Conservation (phyloP, 352 stramenopile genomes). For the Phytophthora syringae region DNA sequence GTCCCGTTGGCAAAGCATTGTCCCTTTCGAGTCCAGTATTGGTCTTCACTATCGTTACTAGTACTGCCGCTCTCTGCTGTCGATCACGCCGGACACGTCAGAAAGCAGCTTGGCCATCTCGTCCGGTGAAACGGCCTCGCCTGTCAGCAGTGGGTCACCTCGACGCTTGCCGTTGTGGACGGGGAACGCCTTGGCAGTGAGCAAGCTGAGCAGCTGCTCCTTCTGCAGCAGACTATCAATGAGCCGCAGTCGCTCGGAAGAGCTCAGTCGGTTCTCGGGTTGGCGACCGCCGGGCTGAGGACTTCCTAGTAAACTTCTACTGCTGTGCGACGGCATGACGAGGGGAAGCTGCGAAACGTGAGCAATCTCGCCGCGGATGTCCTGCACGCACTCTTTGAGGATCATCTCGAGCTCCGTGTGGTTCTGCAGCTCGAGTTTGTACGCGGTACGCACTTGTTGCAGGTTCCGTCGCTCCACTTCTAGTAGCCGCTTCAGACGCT, state of each 20-base stretch:
- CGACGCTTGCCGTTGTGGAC: conserved; percentile 43
- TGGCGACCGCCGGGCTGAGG: conserved; percentile 9
- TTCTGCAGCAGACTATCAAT: conserved; percentile 86
- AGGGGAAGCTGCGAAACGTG: conserved; percentile 36
- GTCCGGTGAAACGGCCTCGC: conserved; percentile 50
- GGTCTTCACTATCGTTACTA: conserved; percentile 34
- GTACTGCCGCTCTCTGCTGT: conserved; percentile 10
- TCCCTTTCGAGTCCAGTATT: conserved; percentile 25
- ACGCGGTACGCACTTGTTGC: conserved; percentile 74
- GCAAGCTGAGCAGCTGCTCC: conserved; percentile 78
- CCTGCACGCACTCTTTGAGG: conserved; percentile 83
- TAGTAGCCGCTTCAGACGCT: conserved; percentile 89
- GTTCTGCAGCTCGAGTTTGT: conserved; percentile 77
- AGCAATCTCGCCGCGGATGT: conserved; percentile 73
- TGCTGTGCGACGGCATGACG: conserved; percentile 19
- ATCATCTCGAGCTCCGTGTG: conserved; percentile 85
- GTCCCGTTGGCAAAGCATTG: too few species aligned
- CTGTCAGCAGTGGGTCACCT: conserved; percentile 48
- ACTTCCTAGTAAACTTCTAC: conserved; percentile 17
- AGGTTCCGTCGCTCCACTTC: conserved; percentile 88
- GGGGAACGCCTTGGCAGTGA: conserved; percentile 82
- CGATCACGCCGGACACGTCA: conserved; percentile 34
- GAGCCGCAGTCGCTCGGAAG: conserved; percentile 63
- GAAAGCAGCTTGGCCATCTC: conserved; percentile 56
- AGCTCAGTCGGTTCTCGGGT: conserved; percentile 36